phyloP scores from a whole-genome alignment of 306 rosid species.

The Lagenaria siceraria region DNA sequence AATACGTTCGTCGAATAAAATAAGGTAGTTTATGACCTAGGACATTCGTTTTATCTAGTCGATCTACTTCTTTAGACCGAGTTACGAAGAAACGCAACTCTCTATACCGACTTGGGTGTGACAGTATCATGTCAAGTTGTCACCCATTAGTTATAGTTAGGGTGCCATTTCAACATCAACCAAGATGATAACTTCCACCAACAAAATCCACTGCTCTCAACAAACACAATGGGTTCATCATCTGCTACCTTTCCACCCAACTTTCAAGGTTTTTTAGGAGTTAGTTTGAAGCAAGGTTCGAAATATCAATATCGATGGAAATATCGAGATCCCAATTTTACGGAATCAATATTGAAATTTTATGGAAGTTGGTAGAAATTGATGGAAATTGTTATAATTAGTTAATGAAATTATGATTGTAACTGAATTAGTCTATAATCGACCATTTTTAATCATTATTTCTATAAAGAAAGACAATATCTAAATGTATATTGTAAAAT shows the following conservation, averaged over 20 bases:
- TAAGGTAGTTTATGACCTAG: background rate
- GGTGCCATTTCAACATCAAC: background rate
- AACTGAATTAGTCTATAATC: too few relatives aligned
- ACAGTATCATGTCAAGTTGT: background rate
- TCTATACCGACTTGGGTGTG: background rate
- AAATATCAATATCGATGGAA: too few relatives aligned
- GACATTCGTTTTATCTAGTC: background rate
- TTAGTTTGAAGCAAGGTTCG: too few relatives aligned
- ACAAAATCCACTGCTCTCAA: background rate
- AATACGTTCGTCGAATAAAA: too few relatives aligned
- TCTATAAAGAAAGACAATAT: too few relatives aligned
- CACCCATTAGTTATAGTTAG: background rate
- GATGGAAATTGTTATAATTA: too few relatives aligned
- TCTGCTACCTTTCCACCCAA: background rate
- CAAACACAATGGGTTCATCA: background rate
- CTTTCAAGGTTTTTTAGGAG: background rate
- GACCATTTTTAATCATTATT: too few relatives aligned
- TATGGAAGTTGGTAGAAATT: too few relatives aligned
- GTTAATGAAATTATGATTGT: too few relatives aligned
- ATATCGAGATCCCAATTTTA: too few relatives aligned
- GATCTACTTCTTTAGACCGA: background rate
- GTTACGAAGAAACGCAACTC: background rate
- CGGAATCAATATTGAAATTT: too few relatives aligned
- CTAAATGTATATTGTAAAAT: too few relatives aligned
- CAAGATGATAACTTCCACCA: background rate